Evolutionary conservation across 1,284 basidiomycete species (phyloP), one percentile per base, ranked within the genome.

Genomic region (Ustilago hordei): DNA sequence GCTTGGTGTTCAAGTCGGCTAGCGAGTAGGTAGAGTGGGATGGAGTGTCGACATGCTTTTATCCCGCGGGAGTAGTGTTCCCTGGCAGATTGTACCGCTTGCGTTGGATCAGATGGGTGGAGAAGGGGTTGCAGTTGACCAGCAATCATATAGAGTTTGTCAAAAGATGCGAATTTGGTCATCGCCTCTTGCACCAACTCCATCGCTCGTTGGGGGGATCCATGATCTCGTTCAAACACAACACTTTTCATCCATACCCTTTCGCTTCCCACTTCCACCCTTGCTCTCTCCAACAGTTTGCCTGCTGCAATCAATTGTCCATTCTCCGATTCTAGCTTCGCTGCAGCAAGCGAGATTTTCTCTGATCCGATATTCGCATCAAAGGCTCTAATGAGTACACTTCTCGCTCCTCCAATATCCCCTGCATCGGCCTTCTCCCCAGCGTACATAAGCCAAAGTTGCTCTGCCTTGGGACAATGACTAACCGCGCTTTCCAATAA

Each of bases 211-310:
- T 90, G 89, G 6, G 90, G 87, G 69, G 91, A 90, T 1, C 92
- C 92, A 84, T 95, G 92, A 83, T 96, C 93, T 4, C 95, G 90
- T 85, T 98, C 95, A 78, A 99, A 95, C 0, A 95, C 93, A 1
- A 93, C 95, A 6, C 93, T 95, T 87, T 99, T 99, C 93, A 98
- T 94, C 96, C 96, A 99, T 75, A 95, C 95, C 85, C 95, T 88
- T 80, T 95, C 92, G 0, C 95, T 96, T 81, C 94, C 92, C 0
- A 95, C 95, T 31, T 96, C 93, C 13, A 90, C 91, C 63, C 95
- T 89, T 8, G 96, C 96, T 74, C 95, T 92, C 61, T 93, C 90
- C 67, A 98, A 89, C 62, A 99, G 88, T 86, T 95, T 91, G 64
- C 91, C 88, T 0, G 96, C 96, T 12, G 94, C 95, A 17, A 89